Evolutionary conservation across 768 basidiomycete genomes (phyloP), one percentile per base, ranked within the genome.

Genomic region (Mycena rebaudengoi): DNA sequence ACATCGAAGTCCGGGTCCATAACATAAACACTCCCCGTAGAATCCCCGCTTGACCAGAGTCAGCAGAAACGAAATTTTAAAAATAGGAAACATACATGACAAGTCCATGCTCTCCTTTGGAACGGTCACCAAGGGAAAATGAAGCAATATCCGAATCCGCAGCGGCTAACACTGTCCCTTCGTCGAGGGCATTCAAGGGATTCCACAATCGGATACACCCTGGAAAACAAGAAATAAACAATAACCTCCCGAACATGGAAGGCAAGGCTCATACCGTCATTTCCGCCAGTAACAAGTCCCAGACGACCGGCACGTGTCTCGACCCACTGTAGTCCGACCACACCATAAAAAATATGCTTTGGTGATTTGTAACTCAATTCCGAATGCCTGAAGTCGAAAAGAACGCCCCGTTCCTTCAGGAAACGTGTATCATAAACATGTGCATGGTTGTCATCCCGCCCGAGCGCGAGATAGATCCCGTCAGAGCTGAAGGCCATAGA

Each of bases 181-280:
- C 86, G 4, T 73, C 69, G 1, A 66, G 67, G 1, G 85, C 78
- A n/a, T 75, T 70, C 25, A 78, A 74, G 7, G 87, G 83, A 69
- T 91, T 84, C 90, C 90, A 92, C 33, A 90, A 66, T 26, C 90
- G 81, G 11, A 92, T 83, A 69, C 88, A 90, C n/a, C 90, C 90
- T 91, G 69, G 40, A 32, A 43, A 40, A 28, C 28, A 64, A 33
- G 18, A n/a, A 13, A 33, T 44, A 26, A 59, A 41, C 40, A 35
- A 45, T 41, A 30, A 23, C 25, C 5, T 40, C 37, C 35, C 14
- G 16, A 41, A 18, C 43, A 45, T 20, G 60, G 40, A 48, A 14
- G 10, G 46, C 4, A 20, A 35, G 48, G 69, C 26, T 25, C 83
- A 58, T 64, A 90, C 90, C 90, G 70, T 92, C 90, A 33, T 83